These are phyloP conservation scores for Phytopythium montanum DNA, from an alignment of 352 stramenopile genomes.

Conservation along the genomic window DNA sequence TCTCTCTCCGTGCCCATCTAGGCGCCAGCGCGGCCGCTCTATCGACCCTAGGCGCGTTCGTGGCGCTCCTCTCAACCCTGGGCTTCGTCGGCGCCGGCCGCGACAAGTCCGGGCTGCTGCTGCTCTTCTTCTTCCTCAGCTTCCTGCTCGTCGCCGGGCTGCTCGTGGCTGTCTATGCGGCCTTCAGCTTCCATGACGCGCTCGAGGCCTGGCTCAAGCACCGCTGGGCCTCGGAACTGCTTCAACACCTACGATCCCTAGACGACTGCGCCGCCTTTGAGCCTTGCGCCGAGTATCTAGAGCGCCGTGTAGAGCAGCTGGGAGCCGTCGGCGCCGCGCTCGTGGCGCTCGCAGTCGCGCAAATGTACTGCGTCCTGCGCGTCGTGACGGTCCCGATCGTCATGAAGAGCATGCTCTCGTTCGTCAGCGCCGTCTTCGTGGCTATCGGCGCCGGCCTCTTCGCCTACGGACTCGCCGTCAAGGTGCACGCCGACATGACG, in stretches of 20 bases:
- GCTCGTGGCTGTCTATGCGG: constrained; percentile 56
- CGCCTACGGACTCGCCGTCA: constrained; percentile 48
- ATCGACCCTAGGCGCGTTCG: constrained; percentile 32
- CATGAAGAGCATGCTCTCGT: constrained; percentile 79
- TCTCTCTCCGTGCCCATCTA: constrained; percentile 48
- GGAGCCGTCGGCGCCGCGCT: constrained; percentile 42
- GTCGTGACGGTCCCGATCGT: constrained; percentile 86
- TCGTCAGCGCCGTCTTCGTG: constrained; percentile 73
- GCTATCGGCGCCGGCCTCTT: constrained; percentile 57
- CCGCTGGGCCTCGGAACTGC: constrained; percentile 49
- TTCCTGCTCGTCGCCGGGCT: constrained; percentile 61
- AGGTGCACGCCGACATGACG: constrained; percentile 60
- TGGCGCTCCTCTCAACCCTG: constrained; percentile 49
- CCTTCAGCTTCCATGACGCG: constrained; percentile 63
- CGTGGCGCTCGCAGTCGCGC: constrained; percentile 42
- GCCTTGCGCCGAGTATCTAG: constrained; percentile 40
- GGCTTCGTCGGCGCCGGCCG: constrained; percentile 59
- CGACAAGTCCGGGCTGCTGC: constrained; percentile 63
- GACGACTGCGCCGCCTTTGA: constrained; percentile 61
- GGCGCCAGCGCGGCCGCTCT: constrained; percentile 47
- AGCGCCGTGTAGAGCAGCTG: constrained; percentile 40
- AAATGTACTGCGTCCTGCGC: constrained; percentile 78
- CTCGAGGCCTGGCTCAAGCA: constrained; percentile 74
- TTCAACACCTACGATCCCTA: constrained; percentile 39
- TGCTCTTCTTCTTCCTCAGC: constrained; percentile 77